These are phyloP conservation scores for Pyrus pyrifolia DNA, from an alignment of 306 rosid genomes.

Conservation along the genomic window DNA sequence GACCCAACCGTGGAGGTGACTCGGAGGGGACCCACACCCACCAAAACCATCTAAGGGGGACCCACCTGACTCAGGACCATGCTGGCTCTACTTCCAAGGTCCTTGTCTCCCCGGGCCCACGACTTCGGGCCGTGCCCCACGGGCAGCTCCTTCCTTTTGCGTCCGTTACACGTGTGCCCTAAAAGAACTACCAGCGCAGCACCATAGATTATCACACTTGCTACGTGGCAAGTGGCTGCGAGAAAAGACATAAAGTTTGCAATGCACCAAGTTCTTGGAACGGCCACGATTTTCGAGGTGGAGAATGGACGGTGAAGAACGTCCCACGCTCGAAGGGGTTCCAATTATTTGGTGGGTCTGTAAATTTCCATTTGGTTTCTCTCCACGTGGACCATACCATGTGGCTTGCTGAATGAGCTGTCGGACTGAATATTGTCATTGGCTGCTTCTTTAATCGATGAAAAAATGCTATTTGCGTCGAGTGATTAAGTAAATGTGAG, in stretches of 20 bases:
- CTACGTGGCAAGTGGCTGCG: conserved; percentile 16
- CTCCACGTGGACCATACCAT: neutral
- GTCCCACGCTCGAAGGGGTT: neutral
- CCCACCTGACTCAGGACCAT: conserved; percentile 42
- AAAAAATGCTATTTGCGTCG: neutral
- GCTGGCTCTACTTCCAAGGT: conserved; percentile 40
- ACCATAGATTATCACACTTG: conserved; percentile 3
- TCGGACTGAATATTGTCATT: neutral
- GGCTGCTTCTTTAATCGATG: neutral
- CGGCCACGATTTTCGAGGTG: conserved; percentile 6
- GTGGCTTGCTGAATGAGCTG: neutral
- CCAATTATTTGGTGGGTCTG: neutral
- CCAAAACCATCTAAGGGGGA: conserved; percentile 32
- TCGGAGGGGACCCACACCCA: conserved; percentile 46
- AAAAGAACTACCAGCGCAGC: conserved; percentile 8
- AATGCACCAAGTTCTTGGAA: neutral
- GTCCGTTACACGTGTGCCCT: conserved; percentile 41
- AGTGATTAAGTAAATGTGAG: neutral
- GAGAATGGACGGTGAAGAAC: neutral
- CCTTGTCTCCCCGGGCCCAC: conserved; percentile 41
- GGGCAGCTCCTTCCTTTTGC: conserved; percentile 18
- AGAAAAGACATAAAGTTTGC: neutral
- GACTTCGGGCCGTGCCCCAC: conserved; percentile 26
- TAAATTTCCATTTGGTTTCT: neutral
- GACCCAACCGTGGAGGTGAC: conserved; percentile 48